Evolutionary conservation across 1,284 basidiomycete species (phyloP).

Genomic region (Ceratobasidium sp.): DNA sequence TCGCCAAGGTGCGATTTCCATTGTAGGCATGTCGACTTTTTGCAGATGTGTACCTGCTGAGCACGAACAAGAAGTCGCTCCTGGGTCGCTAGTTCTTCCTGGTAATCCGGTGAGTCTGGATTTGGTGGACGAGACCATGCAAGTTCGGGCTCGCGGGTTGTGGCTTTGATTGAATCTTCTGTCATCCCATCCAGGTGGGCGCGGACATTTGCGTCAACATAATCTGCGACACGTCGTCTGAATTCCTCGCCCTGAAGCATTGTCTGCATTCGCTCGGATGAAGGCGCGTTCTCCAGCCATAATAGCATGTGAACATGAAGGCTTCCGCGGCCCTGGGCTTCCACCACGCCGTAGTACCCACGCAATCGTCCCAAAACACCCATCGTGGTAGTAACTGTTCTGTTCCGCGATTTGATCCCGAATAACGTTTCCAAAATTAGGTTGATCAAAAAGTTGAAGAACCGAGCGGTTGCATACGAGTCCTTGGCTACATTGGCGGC

Average conservation of each 20-base stretch:
- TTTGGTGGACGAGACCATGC: conserved; percentile 43
- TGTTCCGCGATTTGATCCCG: conserved; percentile 51
- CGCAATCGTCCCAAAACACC: conserved; percentile 52
- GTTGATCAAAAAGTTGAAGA: conserved; percentile 59
- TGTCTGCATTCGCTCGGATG: conserved; percentile 5
- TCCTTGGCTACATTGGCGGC: conserved; percentile 57
- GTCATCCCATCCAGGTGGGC: conserved; percentile 51
- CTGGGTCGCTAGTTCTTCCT: not conserved
- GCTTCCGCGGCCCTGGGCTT: conserved; percentile 55
- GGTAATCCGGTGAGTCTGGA: not conserved
- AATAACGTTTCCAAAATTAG: conserved; percentile 57
- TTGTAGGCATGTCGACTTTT: not conserved
- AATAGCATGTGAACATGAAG: conserved; percentile 55
- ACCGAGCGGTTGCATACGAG: conserved; percentile 59
- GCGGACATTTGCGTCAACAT: conserved; percentile 50
- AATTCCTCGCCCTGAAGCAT: conserved; percentile 25
- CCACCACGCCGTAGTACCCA: conserved; percentile 55
- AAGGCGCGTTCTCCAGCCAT: conserved; percentile 50
- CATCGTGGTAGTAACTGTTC: conserved; percentile 33
- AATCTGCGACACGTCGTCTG: conserved; percentile 2
- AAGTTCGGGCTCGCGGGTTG: conserved; percentile 50
- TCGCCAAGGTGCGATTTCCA: not conserved
- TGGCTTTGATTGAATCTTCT: conserved; percentile 37
- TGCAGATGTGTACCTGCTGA: conserved; percentile 5
- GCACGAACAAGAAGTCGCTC: not conserved